These are phyloP conservation scores for Penicillium sp. DNA, from an alignment of 2,329 filamentous ascomycete species.

Conservation along the genomic window DNA sequence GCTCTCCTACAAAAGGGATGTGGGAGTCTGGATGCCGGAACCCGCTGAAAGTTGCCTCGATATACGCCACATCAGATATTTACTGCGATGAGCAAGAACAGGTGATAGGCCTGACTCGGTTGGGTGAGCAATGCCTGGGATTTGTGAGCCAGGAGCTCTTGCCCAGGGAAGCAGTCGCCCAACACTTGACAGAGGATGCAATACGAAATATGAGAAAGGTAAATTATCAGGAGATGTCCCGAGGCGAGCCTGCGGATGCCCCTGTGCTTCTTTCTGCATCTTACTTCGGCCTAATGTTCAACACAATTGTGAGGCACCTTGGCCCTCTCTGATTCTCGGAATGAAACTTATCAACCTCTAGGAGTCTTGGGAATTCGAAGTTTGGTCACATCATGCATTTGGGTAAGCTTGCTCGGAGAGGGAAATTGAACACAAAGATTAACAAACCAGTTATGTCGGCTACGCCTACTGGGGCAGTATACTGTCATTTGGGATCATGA, in stretches of 20 bases:
- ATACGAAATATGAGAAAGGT: conserved; percentile 35
- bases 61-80: conserved; percentile 36
- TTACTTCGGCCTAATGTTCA: conserved; percentile 32
- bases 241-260: conserved; percentile 16
- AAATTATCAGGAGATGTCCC: conserved; percentile 31
- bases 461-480: conserved; percentile 45
- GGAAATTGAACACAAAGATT: not conserved
- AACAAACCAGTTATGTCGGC: conserved; percentile 22
- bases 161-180: conserved; percentile 29
- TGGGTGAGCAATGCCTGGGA: conserved; percentile 25
- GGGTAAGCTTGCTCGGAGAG: conserved; percentile 30
- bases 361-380: conserved; percentile 35
- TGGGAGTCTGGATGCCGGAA: conserved; percentile 36
- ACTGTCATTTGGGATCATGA: conserved; percentile 35
- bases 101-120: conserved; percentile 22
- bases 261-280: conserved; percentile 35
- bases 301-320: conserved; percentile 34
- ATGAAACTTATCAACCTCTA: conserved; percentile 10
- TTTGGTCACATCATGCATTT: conserved; percentile 38
- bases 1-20: conserved; percentile 16
- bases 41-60: conserved; percentile 33
- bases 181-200: conserved; percentile 35
- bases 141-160: conserved; percentile 27
- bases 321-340: not conserved
- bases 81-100: conserved; percentile 33